Conservation (phyloP, 108 stramenopile genomes). For the Poteriospumella lacustris region DNA sequence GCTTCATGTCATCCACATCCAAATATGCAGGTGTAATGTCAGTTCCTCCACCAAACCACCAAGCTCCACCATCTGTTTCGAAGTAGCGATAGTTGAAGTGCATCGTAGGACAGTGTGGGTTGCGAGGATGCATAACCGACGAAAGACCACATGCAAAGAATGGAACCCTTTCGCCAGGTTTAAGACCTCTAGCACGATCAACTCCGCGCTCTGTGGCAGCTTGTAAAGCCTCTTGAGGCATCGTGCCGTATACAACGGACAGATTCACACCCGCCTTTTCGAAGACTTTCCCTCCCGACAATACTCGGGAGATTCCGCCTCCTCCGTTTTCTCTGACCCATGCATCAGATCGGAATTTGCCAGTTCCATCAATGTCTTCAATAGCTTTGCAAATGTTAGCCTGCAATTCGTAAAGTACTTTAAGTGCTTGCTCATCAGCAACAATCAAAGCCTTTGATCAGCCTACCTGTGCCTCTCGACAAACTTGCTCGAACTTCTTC, state of each 20-base stretch:
- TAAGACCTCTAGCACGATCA: conserved; percentile 81
- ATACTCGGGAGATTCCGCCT: conserved; percentile 88
- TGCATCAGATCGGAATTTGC: conserved; percentile 76
- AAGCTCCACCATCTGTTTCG: conserved; percentile 94
- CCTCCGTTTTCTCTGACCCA: conserved; percentile 91
- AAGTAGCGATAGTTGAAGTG: conserved; percentile 99
- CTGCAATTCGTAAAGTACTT: conserved; percentile 53
- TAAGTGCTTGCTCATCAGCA: neutral
- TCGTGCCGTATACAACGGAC: conserved; percentile 83
- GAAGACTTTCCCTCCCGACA: conserved; percentile 84
- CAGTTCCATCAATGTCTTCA: conserved; percentile 80
- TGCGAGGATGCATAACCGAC: conserved; percentile 96
- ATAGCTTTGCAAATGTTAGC: conserved; percentile 65
- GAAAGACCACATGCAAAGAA: conserved; percentile 94
- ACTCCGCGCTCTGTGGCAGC: conserved; percentile 91
- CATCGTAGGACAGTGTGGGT: conserved; percentile 93
- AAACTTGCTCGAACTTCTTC: conserved; percentile 78
- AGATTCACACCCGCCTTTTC: conserved; percentile 98
- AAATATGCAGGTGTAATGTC: conserved; percentile 98
- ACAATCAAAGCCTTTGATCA: neutral
- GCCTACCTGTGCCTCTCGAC: conserved; percentile 73
- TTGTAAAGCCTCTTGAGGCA: conserved; percentile 76
- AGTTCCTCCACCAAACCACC: conserved; percentile 99
- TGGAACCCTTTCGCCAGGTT: conserved; percentile 75
- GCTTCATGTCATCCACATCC: conserved; percentile 86